Evolutionary conservation across 2,329 filamentous ascomycete species (phyloP), one percentile per base, ranked within the genome.

Genomic region (Corniculantispora saksenae): DNA sequence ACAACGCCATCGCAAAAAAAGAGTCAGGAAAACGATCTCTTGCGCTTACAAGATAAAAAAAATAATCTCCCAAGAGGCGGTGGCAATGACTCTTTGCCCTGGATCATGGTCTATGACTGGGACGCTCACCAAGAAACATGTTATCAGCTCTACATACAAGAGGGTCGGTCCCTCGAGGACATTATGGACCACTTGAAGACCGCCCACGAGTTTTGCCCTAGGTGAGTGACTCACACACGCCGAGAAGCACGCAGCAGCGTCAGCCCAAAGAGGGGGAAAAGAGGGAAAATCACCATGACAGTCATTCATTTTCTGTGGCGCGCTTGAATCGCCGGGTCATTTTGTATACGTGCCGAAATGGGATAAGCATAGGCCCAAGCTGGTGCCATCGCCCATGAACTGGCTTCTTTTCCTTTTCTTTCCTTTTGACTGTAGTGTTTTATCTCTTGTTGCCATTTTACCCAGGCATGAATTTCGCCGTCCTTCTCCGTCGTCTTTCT

Each of bases 181-280:
- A 90, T 95, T 50, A 90, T 92, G 81, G 83, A 88, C 29, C 88
- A 89, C 72, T 89, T 93, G 83, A 86, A 83, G 68, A 80, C 80
- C 64, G 80, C 83, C 66, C 82, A 90, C 79, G 83, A 86, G 67
- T 93, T 93, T 76, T 82, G 86, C 35, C 91, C 91, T 25, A 91
- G 89, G 89, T 91, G 81, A 75, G 82, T 91, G 80, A 74, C 79
- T 75, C 64, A 69, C 67, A 59, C 63, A 54, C 62, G 56, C 56
- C 55, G 54, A 63, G 51, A 63, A 38, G 10, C 43, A 56, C 61
- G 53, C 61, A 55, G 43, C n/a, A n/a, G n/a, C n/a, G n/a, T 35
- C 61, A 58, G 54, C 61, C 54, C 61, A 64, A 51, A 38, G 56
- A 55, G 57, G 63, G 45, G 63, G 48, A 27, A 5, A 27, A 40